These are phyloP conservation scores for Gastrolobium villosum DNA, from an alignment of 306 rosid genomes.

Conservation along the genomic window DNA sequence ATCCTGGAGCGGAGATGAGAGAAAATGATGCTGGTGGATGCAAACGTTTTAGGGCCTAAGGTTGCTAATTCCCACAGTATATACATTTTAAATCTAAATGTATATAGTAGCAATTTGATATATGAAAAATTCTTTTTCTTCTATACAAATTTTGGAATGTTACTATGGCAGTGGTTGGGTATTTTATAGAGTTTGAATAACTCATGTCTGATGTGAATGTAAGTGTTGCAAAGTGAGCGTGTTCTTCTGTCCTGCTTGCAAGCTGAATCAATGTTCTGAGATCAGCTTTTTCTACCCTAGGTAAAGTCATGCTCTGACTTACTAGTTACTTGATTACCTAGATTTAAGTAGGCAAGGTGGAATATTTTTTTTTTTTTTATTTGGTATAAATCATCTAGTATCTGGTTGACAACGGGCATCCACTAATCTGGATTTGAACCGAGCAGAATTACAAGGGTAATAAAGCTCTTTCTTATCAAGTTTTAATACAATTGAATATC, in stretches of 20 bases:
- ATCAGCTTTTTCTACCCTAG: neutral
- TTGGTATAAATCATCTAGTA: no score
- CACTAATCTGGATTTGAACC: no score
- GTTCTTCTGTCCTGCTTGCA: constrained; percentile 38
- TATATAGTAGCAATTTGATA: constrained; percentile 60
- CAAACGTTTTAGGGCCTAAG: constrained; percentile 50
- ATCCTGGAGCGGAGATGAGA: constrained; percentile 41
- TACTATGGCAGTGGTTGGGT: constrained; percentile 24
- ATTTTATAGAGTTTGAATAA: constrained; percentile 13
- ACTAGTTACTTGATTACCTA: neutral
- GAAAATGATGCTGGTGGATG: constrained; percentile 47
- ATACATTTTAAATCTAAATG: constrained; percentile 56
- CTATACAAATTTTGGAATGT: constrained; percentile 48
- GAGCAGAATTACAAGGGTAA: no score
- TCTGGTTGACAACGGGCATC: no score
- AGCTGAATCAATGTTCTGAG: constrained; percentile 46
- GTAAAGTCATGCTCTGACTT: neutral
- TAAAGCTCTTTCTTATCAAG: no score
- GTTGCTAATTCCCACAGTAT: constrained; percentile 52
- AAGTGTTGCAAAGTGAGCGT: constrained; percentile 41
- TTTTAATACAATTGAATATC: no score
- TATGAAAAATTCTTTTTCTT: constrained; percentile 34
- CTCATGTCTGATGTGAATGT: constrained; percentile 36
- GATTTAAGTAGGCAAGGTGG: no score
- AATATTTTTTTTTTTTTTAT: no score